A percentile compares a stretch with the other conserved stretches of the same genome.
Conservation (phyloP, 768 basidiomycete species). For the Basidioascus undulatus region DNA sequence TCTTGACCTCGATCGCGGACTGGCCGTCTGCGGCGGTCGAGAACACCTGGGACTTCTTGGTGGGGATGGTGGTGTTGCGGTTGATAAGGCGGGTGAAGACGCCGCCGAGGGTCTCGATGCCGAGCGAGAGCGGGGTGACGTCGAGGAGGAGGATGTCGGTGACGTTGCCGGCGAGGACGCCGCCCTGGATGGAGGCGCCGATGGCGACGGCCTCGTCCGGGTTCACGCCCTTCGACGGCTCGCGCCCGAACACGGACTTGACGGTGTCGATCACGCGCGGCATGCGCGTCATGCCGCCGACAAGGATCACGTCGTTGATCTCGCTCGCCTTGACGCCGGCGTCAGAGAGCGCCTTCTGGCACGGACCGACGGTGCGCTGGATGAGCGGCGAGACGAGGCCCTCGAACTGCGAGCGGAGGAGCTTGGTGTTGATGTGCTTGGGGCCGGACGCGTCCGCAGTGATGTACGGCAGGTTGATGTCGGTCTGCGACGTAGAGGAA, state of each 20-base stretch:
- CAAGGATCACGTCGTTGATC: slow-evolving; percentile 88
- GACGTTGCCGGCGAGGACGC: slow-evolving; percentile 87
- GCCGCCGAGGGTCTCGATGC: slow-evolving; percentile 70
- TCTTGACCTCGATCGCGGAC: slow-evolving; percentile 99
- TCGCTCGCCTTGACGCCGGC: slow-evolving; percentile 81
- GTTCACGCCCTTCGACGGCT: slow-evolving; percentile 96
- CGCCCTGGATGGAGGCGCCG: slow-evolving; percentile 93
- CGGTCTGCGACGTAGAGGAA: slow-evolving; percentile 81
- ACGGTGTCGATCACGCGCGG: slow-evolving; percentile 85
- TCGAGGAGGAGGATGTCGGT: slow-evolving; percentile 78
- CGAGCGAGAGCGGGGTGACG: slow-evolving; percentile 88
- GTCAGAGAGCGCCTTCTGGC: slow-evolving; percentile 87
- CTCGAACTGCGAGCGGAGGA: slow-evolving; percentile 78
- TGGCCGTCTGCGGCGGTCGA: slow-evolving; percentile 98
- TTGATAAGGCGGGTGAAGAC: slow-evolving; percentile 98
- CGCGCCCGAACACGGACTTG: slow-evolving; percentile 77
- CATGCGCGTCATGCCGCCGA: slow-evolving; percentile 98
- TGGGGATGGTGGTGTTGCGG: slow-evolving; percentile 97
- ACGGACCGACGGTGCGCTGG: slow-evolving; percentile 75
- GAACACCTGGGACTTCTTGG: slow-evolving; percentile 98
- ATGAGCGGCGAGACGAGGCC: slow-evolving; percentile 55
- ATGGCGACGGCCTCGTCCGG: slow-evolving; percentile 98
- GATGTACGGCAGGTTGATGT: slow-evolving; percentile 95
- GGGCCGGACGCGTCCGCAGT: slow-evolving; percentile 85
- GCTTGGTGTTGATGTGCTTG: slow-evolving; percentile 85